phyloP scores from a whole-genome alignment of 352 stramenopile species.

The Phytophthora sp. region DNA sequence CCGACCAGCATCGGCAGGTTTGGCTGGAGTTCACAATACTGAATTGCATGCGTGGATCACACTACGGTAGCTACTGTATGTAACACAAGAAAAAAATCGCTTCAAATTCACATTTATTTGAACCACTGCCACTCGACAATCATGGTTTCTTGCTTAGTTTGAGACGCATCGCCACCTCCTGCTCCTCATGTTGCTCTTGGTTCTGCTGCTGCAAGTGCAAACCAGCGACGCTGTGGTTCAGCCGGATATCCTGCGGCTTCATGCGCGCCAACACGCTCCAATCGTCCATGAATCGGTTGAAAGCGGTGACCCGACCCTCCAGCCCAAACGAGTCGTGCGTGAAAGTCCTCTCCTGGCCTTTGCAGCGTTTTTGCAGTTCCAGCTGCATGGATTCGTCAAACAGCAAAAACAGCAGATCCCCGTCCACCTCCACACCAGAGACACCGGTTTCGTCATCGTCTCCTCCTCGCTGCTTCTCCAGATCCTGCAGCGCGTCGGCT shows the following conservation, averaged over 20 bases:
- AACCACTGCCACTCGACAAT: background rate
- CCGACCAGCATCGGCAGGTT: too few species aligned
- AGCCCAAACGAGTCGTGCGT: constrained; percentile 61
- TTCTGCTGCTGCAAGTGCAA: constrained; percentile 21
- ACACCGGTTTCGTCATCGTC: background rate
- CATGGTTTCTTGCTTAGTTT: constrained; percentile 50
- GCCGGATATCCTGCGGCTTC: constrained; percentile 22
- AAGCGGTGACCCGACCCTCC: constrained; percentile 47
- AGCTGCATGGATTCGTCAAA: constrained; percentile 59
- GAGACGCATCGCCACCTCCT: constrained; percentile 41
- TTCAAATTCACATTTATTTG: too few species aligned
- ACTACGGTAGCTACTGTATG: too few species aligned
- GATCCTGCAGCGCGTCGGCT: constrained; percentile 62
- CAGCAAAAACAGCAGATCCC: constrained; percentile 57
- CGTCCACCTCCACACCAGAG: constrained; percentile 25
- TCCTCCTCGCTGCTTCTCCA: constrained; percentile 39
- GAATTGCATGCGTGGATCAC: too few species aligned
- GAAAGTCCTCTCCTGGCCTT: constrained; percentile 32
- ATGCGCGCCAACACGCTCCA: constrained; percentile 59
- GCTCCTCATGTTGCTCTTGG: constrained; percentile 1
- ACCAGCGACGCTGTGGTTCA: constrained; percentile 42
- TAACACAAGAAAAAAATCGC: too few species aligned
- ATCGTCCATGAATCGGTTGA: constrained; percentile 73
- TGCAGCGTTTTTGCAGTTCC: constrained; percentile 28
- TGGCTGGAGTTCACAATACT: too few species aligned